Conservation (phyloP, 495 filamentous ascomycete genomes). For the Daldinia caldariorum region DNA sequence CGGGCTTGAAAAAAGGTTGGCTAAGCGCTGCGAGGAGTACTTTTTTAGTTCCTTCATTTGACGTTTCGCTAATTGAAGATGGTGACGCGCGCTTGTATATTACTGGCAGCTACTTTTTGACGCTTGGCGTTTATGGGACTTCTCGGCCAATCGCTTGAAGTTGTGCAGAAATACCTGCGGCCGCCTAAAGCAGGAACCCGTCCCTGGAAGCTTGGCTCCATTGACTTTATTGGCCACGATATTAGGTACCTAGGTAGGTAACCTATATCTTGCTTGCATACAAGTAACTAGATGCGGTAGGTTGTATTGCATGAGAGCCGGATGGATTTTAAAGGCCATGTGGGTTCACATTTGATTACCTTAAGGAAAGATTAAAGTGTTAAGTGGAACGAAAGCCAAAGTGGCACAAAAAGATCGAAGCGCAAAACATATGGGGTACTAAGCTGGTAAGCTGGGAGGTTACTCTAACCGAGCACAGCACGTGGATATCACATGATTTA, state of each 20-base stretch:
- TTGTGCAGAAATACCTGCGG: constrained; percentile 36
- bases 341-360: background rate
- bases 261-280: constrained; percentile 5
- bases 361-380: background rate
- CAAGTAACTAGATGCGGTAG: background rate
- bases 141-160: constrained; percentile 42
- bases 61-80: constrained; percentile 37
- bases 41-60: constrained; percentile 25
- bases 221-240: constrained; percentile 22
- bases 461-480: no score
- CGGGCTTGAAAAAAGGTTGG: constrained; percentile 35
- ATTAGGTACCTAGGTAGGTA: no score
- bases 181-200: constrained; percentile 25
- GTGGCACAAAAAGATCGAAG: no score
- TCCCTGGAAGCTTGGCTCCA: constrained; percentile 8
- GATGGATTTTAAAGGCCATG: background rate
- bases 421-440: no score
- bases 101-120: constrained; percentile 38
- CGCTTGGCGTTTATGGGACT: constrained; percentile 20
- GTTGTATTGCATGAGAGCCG: background rate
- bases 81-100: constrained; percentile 45
- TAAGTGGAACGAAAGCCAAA: background rate
- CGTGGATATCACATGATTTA: background rate
- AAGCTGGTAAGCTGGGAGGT: no score
- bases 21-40: constrained; percentile 43